A percentile compares a stretch with the other conserved stretches of the same genome.
Evolutionary conservation across 2,329 filamentous ascomycete species (phyloP).

Genomic region (Neofusicoccum cordaticola): DNA sequence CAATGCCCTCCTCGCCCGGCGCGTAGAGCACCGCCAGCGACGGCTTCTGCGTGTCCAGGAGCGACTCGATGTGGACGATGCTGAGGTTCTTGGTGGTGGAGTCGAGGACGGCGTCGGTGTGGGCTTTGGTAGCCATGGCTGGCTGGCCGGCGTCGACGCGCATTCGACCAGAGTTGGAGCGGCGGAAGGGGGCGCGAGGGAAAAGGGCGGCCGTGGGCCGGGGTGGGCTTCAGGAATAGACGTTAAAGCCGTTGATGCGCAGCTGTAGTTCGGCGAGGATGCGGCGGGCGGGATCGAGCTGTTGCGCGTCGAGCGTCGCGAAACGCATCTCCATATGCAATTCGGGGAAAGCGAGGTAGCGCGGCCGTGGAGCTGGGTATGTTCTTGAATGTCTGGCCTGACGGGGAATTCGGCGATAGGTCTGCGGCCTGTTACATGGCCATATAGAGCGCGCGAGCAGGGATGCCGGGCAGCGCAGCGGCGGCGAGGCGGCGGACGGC

Average conservation of each 20-base stretch:
- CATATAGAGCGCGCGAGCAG: conserved; percentile 16
- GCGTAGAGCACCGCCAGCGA: conserved; percentile 62
- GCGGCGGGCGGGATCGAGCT: conserved; percentile 26
- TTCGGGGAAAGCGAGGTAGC: conserved; percentile 11
- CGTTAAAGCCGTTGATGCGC: conserved; percentile 44
- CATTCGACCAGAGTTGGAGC: conserved; percentile 18
- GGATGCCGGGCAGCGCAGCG: conserved; percentile 12
- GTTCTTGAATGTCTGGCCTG: conserved; percentile 15
- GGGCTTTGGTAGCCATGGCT: conserved; percentile 33
- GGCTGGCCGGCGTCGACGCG: conserved; percentile 18
- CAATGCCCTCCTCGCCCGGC: conserved; percentile 68
- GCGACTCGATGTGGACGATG: conserved; percentile 35
- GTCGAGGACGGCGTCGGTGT: conserved; percentile 32
- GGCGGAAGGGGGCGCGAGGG: neutral
- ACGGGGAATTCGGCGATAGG: conserved; percentile 16
- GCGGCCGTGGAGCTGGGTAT: conserved; percentile 14
- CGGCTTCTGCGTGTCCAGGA: conserved; percentile 31
- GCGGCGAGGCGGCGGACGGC: conserved; percentile 6
- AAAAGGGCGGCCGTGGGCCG: neutral
- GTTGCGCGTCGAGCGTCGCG: conserved; percentile 13
- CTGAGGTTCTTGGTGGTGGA: conserved; percentile 30
- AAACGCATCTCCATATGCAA: conserved; percentile 15
- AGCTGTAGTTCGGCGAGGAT: conserved; percentile 38
- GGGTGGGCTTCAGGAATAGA: conserved; percentile 34
- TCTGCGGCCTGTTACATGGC: conserved; percentile 14